phyloP scores from a whole-genome alignment of 768 basidiomycete species.

The Tremella yokohamensis region DNA sequence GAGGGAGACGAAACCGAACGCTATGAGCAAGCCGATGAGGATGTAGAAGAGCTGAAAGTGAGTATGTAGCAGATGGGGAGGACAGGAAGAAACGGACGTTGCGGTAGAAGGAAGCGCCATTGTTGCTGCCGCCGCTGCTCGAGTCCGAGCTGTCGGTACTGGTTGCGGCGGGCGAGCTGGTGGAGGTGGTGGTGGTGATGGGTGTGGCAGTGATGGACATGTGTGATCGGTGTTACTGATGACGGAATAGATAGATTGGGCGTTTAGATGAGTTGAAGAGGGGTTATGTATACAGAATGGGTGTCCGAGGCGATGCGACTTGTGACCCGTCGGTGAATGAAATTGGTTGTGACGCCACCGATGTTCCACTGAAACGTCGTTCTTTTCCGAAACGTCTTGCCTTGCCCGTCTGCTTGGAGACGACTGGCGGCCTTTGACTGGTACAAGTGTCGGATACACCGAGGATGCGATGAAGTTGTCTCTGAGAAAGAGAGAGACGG shows the following conservation, averaged over 20 bases:
- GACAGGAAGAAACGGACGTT: conserved; percentile 21
- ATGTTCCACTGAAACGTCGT: background rate
- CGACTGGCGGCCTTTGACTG: too few species aligned
- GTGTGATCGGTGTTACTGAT: conserved; percentile 6
- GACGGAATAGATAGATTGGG: background rate
- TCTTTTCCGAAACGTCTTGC: background rate
- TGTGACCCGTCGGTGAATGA: background rate
- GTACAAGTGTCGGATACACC: too few species aligned
- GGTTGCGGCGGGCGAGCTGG: conserved; percentile 18
- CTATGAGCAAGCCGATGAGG: conserved; percentile 40
- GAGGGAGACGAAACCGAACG: conserved; percentile 37
- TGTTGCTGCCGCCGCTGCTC: conserved; percentile 1
- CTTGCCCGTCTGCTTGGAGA: background rate
- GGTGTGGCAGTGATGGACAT: conserved; percentile 18
- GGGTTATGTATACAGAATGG: background rate
- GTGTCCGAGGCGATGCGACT: background rate
- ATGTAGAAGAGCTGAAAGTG: conserved; percentile 43
- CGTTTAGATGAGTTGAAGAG: background rate
- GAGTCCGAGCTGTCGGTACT: conserved; percentile 6
- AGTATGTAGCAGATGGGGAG: background rate
- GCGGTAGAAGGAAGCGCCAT: conserved; percentile 14
- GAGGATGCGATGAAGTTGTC: too few species aligned
- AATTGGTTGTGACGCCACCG: background rate
- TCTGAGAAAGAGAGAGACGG: too few species aligned
- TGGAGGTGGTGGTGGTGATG: conserved; percentile 12